phyloP scores from a whole-genome alignment of 306 rosid species.

The Sesbania bispinosa region DNA sequence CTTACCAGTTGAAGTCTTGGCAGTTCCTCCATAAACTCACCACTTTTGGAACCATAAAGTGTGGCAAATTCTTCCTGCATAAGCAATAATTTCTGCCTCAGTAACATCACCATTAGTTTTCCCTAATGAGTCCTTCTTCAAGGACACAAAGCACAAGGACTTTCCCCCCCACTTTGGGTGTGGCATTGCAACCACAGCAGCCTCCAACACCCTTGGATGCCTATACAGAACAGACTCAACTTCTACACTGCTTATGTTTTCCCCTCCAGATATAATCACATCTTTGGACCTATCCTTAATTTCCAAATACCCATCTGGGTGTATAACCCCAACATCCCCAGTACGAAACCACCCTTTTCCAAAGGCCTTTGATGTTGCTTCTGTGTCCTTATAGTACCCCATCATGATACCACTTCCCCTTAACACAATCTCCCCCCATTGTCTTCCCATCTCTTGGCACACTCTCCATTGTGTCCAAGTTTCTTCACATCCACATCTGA shows the following conservation, averaged over 20 bases:
- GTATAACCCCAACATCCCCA: slow-evolving; percentile 80
- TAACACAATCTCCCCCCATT: slow-evolving; percentile 76
- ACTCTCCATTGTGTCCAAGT: slow-evolving; percentile 59
- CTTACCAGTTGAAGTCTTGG: slow-evolving; percentile 45
- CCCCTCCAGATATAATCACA: slow-evolving; percentile 92
- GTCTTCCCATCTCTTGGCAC: slow-evolving; percentile 65
- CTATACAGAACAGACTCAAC: slow-evolving; percentile 57
- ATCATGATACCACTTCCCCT: slow-evolving; percentile 85
- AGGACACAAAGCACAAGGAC: slow-evolving; percentile 77
- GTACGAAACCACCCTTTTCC: slow-evolving; percentile 80
- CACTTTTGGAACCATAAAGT: slow-evolving; percentile 43
- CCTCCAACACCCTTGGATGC: slow-evolving; percentile 71
- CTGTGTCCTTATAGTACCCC: slow-evolving; percentile 65
- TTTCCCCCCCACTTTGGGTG: slow-evolving; percentile 89
- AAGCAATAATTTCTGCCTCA: slow-evolving; percentile 31
- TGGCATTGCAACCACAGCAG: slow-evolving; percentile 94
- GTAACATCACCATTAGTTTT: not conserved
- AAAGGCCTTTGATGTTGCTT: slow-evolving; percentile 51
- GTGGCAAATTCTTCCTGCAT: slow-evolving; percentile 44
- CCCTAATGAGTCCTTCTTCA: slow-evolving; percentile 16
- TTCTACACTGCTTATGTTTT: slow-evolving; percentile 85
- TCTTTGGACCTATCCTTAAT: slow-evolving; percentile 88
- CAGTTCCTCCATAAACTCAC: slow-evolving; percentile 43
- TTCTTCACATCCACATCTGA: slow-evolving; percentile 76
- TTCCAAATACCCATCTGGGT: slow-evolving; percentile 82